Evolutionary conservation across 495 filamentous ascomycete species (phyloP), one percentile per base, ranked within the genome.

Genomic region (Daldinia caldariorum): DNA sequence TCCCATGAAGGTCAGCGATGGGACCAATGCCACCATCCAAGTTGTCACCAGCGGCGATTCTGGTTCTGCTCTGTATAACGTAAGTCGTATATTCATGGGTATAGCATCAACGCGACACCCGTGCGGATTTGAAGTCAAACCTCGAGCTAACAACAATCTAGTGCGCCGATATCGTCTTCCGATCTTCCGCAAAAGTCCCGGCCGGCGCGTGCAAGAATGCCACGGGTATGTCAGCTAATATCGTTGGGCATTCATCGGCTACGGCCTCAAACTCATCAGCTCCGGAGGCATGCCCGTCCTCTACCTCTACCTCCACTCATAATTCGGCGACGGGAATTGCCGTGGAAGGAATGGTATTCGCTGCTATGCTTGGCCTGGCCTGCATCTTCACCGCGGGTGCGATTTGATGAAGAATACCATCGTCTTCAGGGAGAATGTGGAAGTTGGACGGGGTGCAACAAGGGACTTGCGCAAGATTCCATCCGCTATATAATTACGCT

Each of bases 141-240:
- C 20, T 12, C 58, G 59, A 61, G 16, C 29, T 47, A 54, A 61
- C 14, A 39, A 35, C 20, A 13, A 16, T 12, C 51, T 50, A 89
- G 87, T 90, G 89, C 71, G 87, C 88, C 60, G 89, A 91, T 63
- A 85, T 90, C 68, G 84, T 79, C 13, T 89, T 90, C 79, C 77
- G 77, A 22, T 63, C 78, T 49, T 75, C 78, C 10, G 88, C 84
- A 5, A 71, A 63, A 13, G 37, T 74, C 3, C 80, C 85, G 14
- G 55, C 62, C 5, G 79, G 70, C n/a, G 75, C 76, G 10, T 90
- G 88, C 77, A 75, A 75, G 58, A 89, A 85, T 49, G 77, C 78
- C 20, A 81, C 82, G 6, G 80, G 77, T 1, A 61, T 83, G n/a
- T 59, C 58, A 4, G 64, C 73, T 12, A 43, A 76, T 51, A 74